phyloP scores from a whole-genome alignment of 768 basidiomycete genomes.

The Lactifluus subvellereus region DNA sequence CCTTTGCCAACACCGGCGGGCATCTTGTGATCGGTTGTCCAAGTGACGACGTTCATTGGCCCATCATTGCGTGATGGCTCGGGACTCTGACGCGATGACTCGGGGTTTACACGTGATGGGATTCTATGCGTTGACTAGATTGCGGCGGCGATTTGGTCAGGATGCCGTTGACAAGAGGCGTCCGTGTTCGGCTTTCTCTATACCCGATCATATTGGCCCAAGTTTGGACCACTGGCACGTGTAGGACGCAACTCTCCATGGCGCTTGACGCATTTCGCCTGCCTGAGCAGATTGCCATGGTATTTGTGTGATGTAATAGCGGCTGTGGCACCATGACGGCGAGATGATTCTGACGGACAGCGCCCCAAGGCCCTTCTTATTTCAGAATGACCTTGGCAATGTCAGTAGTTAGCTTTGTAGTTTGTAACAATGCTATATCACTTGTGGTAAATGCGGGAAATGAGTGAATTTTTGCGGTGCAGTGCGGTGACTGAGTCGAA shows the following conservation, averaged over 20 bases:
- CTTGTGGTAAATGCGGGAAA: not conserved
- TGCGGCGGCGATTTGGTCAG: not conserved
- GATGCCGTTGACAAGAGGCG: not conserved
- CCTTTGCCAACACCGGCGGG: not conserved
- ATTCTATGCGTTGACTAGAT: not conserved
- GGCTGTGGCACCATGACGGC: not conserved
- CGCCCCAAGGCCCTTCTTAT: not conserved
- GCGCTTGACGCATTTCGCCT: not conserved
- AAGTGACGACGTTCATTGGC: not conserved
- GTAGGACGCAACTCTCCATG: not conserved
- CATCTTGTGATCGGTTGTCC: not conserved
- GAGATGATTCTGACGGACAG: not conserved
- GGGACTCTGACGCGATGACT: slow-evolving; percentile 20
- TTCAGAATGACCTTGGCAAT: not conserved
- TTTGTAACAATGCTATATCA: not conserved
- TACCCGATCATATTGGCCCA: not conserved
- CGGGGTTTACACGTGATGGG: slow-evolving; percentile 18
- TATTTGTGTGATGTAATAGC: not conserved
- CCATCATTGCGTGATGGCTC: slow-evolving; percentile 22
- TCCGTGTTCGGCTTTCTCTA: not conserved
- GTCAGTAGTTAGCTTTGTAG: not conserved
- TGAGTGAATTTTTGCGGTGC: not conserved
- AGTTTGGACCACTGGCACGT: not conserved
- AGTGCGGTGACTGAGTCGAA: no score
- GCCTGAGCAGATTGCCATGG: not conserved